Conservation (phyloP, 768 basidiomycete species). For the Hericium alpestre region DNA sequence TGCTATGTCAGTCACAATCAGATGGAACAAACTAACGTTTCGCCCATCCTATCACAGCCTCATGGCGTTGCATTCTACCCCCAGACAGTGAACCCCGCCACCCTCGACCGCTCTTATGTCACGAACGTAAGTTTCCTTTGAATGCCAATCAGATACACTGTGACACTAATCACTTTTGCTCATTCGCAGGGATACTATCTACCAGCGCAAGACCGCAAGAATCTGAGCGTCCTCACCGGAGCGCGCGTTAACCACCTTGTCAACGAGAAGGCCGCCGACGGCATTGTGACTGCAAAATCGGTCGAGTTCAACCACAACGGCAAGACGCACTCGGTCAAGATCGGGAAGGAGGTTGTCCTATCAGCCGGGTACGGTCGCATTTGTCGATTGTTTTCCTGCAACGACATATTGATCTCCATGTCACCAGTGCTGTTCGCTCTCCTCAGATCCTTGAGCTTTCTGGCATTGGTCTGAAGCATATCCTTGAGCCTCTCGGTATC, state of each 20-base stretch:
- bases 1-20: neutral
- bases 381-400: neutral
- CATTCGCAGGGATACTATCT: neutral
- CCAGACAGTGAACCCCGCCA: neutral
- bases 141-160: neutral
- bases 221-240: neutral
- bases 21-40: neutral
- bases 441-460: conserved; percentile 14
- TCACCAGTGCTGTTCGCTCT: conserved; percentile 4
- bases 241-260: neutral
- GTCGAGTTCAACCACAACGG: conserved; percentile 7
- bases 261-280: neutral
- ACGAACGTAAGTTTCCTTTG: neutral
- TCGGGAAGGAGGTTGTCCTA: conserved; percentile 7
- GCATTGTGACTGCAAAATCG: neutral
- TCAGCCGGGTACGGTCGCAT: conserved; percentile 7
- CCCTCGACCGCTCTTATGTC: neutral
- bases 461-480: conserved; percentile 7
- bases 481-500: conserved; percentile 5
- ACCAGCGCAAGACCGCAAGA: neutral
- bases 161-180: neutral
- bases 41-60: neutral
- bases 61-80: neutral
- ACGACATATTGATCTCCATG: neutral
- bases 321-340: conserved; percentile 3